Evolutionary conservation across 306 rosid species (phyloP).

Genomic region (Canavalia gladiata): DNA sequence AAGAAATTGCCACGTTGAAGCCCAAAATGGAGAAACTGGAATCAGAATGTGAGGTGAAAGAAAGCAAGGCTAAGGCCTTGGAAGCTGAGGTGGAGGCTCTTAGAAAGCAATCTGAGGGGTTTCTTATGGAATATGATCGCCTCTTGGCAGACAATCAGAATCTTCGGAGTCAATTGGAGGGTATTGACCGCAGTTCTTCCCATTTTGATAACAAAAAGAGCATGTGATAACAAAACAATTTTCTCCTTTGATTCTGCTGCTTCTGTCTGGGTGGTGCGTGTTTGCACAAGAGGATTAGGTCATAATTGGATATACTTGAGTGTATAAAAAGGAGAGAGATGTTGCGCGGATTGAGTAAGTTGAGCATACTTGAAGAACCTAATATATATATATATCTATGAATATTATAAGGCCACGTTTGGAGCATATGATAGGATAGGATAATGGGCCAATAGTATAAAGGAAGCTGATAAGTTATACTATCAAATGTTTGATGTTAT

Average conservation of each 20-base stretch:
- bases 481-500: neutral
- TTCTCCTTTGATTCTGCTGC: conserved; percentile 39
- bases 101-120: conserved; percentile 77
- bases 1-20: conserved; percentile 65
- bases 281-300: conserved; percentile 12
- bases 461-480: neutral
- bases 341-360: conserved; percentile 12
- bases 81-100: conserved; percentile 74
- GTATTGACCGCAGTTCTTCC: conserved; percentile 56
- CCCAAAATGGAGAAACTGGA: conserved; percentile 63
- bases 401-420: neutral
- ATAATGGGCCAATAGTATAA: conserved; percentile 1
- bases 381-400: neutral
- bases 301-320: neutral
- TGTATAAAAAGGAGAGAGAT: conserved; percentile 15
- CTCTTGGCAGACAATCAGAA: conserved; percentile 77
- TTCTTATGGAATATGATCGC: conserved; percentile 80
- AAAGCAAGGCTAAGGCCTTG: conserved; percentile 62
- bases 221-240: conserved; percentile 42
- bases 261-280: neutral
- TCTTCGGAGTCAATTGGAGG: conserved; percentile 67
- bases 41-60: conserved; percentile 65
- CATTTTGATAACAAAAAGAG: conserved; percentile 55
- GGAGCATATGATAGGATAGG: neutral
- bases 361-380: neutral